Evolutionary conservation across 306 rosid genomes (phyloP).

Genomic region (Dicorynia guianensis): DNA sequence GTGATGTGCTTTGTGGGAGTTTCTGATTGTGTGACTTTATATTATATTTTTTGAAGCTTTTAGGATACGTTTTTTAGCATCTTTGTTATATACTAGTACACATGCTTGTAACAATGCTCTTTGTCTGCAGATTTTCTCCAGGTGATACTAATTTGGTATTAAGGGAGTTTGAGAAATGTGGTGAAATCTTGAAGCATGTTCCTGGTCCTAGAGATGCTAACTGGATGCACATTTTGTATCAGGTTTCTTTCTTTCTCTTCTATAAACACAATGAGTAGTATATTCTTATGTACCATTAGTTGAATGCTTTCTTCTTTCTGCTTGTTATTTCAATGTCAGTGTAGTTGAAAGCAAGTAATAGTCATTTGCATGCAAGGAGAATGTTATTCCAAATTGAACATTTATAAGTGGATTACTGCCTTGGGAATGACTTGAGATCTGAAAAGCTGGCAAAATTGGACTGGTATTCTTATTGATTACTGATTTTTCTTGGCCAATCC

Average conservation of each 20-base stretch:
- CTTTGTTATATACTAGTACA: neutral
- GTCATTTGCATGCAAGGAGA: neutral
- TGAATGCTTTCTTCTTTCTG: neutral
- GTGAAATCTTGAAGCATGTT: constrained; percentile 89
- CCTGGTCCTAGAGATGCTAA: constrained; percentile 95
- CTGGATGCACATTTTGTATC: constrained; percentile 93
- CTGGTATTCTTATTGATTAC: neutral
- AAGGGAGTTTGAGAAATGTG: constrained; percentile 97
- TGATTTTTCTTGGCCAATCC: neutral
- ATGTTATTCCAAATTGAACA: neutral
- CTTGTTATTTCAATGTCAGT: neutral
- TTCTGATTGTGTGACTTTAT: neutral
- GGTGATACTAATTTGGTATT: constrained; percentile 83
- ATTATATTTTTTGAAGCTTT: constrained; percentile 18
- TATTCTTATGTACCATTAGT: neutral
- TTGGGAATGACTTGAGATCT: neutral
- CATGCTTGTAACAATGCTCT: constrained; percentile 20
- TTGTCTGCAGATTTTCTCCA: constrained; percentile 78
- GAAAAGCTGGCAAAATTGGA: neutral
- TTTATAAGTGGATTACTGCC: neutral
- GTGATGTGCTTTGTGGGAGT: neutral
- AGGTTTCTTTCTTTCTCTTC: constrained; percentile 56
- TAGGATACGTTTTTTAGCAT: constrained; percentile 16
- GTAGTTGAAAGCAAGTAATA: neutral
- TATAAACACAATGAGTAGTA: constrained; percentile 27